Evolutionary conservation across 1,284 basidiomycete species (phyloP).

Genomic region (Testicularia cyperi): DNA sequence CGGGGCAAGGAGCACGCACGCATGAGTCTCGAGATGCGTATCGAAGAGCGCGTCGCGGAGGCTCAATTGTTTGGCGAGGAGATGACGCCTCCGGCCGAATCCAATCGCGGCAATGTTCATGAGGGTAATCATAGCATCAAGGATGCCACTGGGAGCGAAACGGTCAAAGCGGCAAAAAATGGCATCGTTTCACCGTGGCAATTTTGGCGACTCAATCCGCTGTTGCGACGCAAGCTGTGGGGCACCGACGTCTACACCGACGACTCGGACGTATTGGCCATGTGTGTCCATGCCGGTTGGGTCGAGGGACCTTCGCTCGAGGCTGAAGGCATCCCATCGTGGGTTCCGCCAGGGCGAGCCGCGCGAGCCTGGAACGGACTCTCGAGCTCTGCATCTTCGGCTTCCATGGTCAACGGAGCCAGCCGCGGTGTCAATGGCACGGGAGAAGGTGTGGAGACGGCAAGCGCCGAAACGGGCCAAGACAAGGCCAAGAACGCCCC

Average conservation of each 20-base stretch:
- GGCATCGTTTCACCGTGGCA: slow-evolving; percentile 19
- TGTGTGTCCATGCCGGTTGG: slow-evolving; percentile 66
- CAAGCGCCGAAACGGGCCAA: background rate
- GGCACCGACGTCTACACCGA: slow-evolving; percentile 68
- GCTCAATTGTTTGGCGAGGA: slow-evolving; percentile 20
- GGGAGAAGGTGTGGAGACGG: slow-evolving; percentile 2
- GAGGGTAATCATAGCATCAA: background rate
- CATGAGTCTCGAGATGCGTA: slow-evolving; percentile 44
- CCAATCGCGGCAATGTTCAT: slow-evolving; percentile 1
- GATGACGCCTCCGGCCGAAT: background rate
- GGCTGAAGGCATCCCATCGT: slow-evolving; percentile 36
- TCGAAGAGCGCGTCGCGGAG: slow-evolving; percentile 29
- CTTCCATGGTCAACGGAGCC: background rate
- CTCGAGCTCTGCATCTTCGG: background rate
- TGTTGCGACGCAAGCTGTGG: slow-evolving; percentile 62
- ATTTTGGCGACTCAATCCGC: slow-evolving; percentile 49
- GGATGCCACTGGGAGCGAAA: background rate
- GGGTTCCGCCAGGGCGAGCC: slow-evolving; percentile 48
- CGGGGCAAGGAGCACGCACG: slow-evolving; percentile 51
- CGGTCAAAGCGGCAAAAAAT: too few relatives aligned
- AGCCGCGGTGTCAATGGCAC: background rate
- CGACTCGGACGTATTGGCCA: slow-evolving; percentile 65
- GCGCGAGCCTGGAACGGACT: slow-evolving; percentile 46
- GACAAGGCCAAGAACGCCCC: background rate
- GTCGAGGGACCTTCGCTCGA: slow-evolving; percentile 59